Evolutionary conservation across 495 filamentous ascomycete genomes (phyloP).

Genomic region (Hypoxylon fuscum): DNA sequence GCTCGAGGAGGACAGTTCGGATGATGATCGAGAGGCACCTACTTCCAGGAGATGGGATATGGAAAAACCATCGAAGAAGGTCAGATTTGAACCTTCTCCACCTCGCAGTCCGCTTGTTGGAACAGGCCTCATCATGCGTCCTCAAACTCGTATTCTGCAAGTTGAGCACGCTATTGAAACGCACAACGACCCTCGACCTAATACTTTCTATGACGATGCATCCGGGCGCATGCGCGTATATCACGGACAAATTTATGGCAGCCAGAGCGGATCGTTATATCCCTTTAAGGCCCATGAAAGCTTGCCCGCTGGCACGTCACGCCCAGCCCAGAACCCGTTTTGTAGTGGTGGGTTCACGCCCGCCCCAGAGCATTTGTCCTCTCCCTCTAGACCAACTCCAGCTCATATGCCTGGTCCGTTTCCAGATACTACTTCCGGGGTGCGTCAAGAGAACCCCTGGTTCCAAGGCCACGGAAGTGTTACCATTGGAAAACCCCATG

Average conservation of each 20-base stretch:
- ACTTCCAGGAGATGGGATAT: neutral
- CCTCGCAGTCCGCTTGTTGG: conserved; percentile 12
- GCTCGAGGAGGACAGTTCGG: neutral
- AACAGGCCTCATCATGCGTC: conserved; percentile 44
- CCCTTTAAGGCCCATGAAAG: conserved; percentile 18
- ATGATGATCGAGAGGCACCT: neutral
- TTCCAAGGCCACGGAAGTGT: conserved; percentile 38
- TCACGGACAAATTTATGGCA: conserved; percentile 59
- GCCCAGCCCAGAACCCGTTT: conserved; percentile 40
- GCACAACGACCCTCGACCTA: conserved; percentile 55
- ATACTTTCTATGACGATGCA: conserved; percentile 58
- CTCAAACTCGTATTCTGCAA: conserved; percentile 49
- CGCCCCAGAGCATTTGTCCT: neutral
- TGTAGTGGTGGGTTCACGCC: conserved; percentile 35
- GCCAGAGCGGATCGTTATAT: conserved; percentile 46
- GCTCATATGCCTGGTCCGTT: no score
- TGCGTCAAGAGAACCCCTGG: conserved; percentile 10
- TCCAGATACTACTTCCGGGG: neutral
- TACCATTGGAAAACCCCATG: conserved; percentile 10
- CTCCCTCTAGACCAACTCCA: no score
- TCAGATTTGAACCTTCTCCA: no score
- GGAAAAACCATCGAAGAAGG: no score
- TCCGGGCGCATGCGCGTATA: conserved; percentile 56
- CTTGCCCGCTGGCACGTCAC: conserved; percentile 31
- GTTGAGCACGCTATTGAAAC: conserved; percentile 56